Conservation (phyloP, 345 rosid genomes). For the Dipteronia dyeriana region DNA sequence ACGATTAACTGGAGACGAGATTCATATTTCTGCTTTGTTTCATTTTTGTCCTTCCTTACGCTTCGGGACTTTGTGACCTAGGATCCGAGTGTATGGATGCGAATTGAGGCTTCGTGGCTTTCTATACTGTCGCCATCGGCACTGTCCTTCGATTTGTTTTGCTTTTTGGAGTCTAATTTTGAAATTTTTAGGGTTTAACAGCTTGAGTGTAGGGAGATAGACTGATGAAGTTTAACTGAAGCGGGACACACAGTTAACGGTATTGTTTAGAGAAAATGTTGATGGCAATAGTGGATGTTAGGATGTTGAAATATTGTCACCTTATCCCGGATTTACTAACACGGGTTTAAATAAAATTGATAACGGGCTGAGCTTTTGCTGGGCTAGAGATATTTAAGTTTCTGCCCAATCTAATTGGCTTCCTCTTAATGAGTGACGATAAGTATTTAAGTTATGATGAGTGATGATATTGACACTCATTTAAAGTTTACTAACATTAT, state of each 20-base stretch:
- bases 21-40: no score
- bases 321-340: background rate
- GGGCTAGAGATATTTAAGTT: no score
- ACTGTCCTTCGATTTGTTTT: slow-evolving; percentile 4
- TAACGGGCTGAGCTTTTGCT: background rate
- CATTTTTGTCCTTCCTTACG: slow-evolving; percentile 45
- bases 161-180: slow-evolving; percentile 37
- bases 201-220: background rate
- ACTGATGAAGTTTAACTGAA: background rate
- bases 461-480: no score
- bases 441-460: no score
- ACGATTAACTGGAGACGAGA: no score
- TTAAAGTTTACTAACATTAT: no score
- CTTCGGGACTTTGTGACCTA: slow-evolving; percentile 70
- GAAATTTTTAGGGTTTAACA: background rate
- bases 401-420: no score
- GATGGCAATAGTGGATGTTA: background rate
- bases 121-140: slow-evolving; percentile 7
- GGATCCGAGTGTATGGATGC: slow-evolving; percentile 74
- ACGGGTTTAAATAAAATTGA: background rate
- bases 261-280: background rate
- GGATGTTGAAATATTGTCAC: background rate
- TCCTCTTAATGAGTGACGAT: no score
- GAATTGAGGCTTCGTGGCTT: slow-evolving; percentile 61
- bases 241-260: no score